Evolutionary conservation across 1,139 yeast species (phyloP).

Genomic region (Debaryomyces sp.): DNA sequence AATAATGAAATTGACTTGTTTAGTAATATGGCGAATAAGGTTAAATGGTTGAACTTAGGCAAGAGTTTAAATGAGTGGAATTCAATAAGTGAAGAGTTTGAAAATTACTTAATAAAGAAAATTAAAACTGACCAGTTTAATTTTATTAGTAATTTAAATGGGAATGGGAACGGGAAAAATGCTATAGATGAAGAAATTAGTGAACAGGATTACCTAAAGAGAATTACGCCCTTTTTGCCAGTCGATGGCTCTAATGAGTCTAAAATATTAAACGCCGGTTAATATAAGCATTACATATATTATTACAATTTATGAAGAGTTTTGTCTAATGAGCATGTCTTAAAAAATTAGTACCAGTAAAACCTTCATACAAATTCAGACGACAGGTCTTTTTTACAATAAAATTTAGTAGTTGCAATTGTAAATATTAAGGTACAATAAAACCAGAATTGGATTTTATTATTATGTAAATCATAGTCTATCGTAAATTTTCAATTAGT

Average conservation of each 20-base stretch:
- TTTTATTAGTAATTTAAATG: conserved; percentile 12
- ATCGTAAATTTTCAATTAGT: neutral
- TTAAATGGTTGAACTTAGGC: conserved; percentile 47
- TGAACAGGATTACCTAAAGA: conserved; percentile 40
- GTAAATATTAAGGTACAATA: neutral
- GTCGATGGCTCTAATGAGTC: conserved; percentile 43
- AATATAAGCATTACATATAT: conserved; percentile 6
- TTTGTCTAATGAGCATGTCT: too few relatives aligned
- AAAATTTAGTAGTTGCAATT: neutral
- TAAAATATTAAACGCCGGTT: conserved; percentile 43
- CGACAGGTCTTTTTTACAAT: too few relatives aligned
- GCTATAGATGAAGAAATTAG: conserved; percentile 16
- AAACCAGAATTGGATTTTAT: too few relatives aligned
- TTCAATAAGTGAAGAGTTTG: conserved; percentile 57
- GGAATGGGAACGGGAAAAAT: conserved; percentile 6
- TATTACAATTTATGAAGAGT: neutral
- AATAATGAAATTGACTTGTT: conserved; percentile 2
- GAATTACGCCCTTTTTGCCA: conserved; percentile 44
- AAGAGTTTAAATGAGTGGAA: conserved; percentile 71
- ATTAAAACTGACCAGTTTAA: conserved; percentile 41
- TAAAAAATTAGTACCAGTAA: neutral
- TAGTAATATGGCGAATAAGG: conserved; percentile 7
- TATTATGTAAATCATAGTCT: neutral
- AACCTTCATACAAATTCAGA: too few relatives aligned
- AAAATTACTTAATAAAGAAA: conserved; percentile 48